phyloP scores from a whole-genome alignment of 225 moss, liverwort and hornwort species.

The Climacium dendroides region DNA sequence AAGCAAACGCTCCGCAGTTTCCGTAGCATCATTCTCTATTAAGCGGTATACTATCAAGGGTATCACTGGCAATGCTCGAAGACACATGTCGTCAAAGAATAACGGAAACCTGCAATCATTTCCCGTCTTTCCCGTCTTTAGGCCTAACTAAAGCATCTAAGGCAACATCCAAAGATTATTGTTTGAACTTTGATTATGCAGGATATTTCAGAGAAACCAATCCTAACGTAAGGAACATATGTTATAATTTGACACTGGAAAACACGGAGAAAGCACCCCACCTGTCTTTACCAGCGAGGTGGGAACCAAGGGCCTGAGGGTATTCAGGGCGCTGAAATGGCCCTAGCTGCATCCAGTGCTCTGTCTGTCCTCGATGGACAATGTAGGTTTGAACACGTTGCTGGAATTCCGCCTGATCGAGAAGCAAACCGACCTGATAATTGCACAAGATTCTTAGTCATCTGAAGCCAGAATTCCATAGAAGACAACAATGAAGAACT shows the following conservation, averaged over 20 bases:
- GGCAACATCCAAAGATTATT: neutral
- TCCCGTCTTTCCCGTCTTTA: neutral
- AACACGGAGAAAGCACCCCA: neutral
- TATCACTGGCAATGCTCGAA: slow-evolving; percentile 88
- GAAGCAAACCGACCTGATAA: slow-evolving; percentile 65
- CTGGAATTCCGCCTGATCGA: slow-evolving; percentile 71
- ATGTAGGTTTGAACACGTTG: slow-evolving; percentile 7
- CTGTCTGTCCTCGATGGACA: slow-evolving; percentile 39
- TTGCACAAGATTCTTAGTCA: neutral
- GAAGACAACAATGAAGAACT: neutral
- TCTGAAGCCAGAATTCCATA: neutral
- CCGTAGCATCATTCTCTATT: slow-evolving; percentile 95
- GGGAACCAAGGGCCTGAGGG: slow-evolving; percentile 86
- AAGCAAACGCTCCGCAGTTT: slow-evolving; percentile 84
- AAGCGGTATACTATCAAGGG: slow-evolving; percentile 85
- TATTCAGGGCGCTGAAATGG: slow-evolving; percentile 86
- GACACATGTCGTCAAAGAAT: slow-evolving; percentile 93
- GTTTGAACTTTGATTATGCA: neutral
- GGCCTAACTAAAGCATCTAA: neutral
- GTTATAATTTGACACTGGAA: neutral
- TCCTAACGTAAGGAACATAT: neutral
- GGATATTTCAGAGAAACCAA: neutral
- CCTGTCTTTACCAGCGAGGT: slow-evolving; percentile 97
- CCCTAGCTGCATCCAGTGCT: slow-evolving; percentile 80
- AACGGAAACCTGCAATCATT: slow-evolving; percentile 62